Conservation (phyloP, 2,329 filamentous ascomycete genomes). For the Grosmannia huntii region DNA sequence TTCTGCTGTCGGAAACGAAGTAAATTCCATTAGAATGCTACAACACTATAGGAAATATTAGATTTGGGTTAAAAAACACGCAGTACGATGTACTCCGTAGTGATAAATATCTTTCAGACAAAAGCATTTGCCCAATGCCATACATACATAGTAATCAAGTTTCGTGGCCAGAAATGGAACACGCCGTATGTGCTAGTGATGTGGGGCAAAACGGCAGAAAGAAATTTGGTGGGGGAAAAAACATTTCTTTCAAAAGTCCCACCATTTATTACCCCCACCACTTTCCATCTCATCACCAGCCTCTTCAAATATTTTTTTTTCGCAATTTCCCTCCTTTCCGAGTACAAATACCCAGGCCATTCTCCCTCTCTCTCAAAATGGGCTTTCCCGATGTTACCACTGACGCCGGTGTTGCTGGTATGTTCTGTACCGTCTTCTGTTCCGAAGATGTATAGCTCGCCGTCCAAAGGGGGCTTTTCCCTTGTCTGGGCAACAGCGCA, state of each 20-base stretch:
- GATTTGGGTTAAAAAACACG: too few species aligned
- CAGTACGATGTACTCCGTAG: too few species aligned
- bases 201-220: not conserved
- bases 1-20: too few species aligned
- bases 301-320: slow-evolving; percentile 5
- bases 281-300: slow-evolving; percentile 8
- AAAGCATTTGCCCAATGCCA: not conserved
- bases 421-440: slow-evolving; percentile 6
- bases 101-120: too few species aligned
- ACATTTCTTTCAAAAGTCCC: slow-evolving; percentile 6
- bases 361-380: slow-evolving; percentile 10
- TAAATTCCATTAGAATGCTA: too few species aligned
- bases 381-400: slow-evolving; percentile 19
- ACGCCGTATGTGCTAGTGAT: too few species aligned
- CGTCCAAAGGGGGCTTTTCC: not conserved
- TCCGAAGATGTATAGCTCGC: not conserved
- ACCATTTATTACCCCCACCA: slow-evolving; percentile 6
- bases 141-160: too few species aligned
- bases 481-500: not conserved
- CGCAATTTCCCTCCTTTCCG: slow-evolving; percentile 1
- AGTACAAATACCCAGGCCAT: not conserved
- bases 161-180: not conserved
- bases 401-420: slow-evolving; percentile 17
- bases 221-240: slow-evolving; percentile 4
- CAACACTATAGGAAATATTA: too few species aligned